Evolutionary conservation across 805 yeast genomes (phyloP), one percentile per base, ranked within the genome.

Genomic region (Jamesozyma lodderae): DNA sequence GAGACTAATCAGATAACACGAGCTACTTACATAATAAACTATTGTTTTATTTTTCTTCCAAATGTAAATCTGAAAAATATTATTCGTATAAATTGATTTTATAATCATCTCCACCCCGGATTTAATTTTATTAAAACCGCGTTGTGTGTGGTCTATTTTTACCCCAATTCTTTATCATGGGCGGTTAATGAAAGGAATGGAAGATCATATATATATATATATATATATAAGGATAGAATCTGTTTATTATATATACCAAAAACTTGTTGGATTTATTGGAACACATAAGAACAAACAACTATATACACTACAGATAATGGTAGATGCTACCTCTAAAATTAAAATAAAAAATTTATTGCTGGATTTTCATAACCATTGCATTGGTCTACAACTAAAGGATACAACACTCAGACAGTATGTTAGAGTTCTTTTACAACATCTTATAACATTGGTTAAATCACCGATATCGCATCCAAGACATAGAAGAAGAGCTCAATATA

Each of bases 401-500:
- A 37, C 46, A 2, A 43, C 42, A n/a, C 27, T 45, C 17, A 43
- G 37, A 30, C 27, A 39, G 7, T 54, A 54, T 30, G 24, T 42
- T 4, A 41, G 31, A 11, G 32, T 41, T 4, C 31, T 57, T 17
- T 25, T 57, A 22, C 36, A 41, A 27, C 60, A 53, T 40, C 39
- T 57, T 18, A 33, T 46, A 26, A 37, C 35, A 14, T 35, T 55
- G 15, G 38, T 50, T 17, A 51, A 46, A 35, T 47, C 52, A 4
- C 51, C 55, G 2, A 41, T 43, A 13, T 39, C 52, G 2, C 42
- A 47, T n/a, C 43, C 48, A 10, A 44, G 41, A 22, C 46, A 47
- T 31, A 47, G 47, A 36, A 48, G 47, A 38, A 44, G 57, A 25
- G 57, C 59, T 14, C 54, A 49, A 34, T 36, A 48, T 14, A 40